These are phyloP conservation scores for Bryum argenteum DNA, from an alignment of 225 moss, liverwort and hornwort genomes.

Conservation along the genomic window DNA sequence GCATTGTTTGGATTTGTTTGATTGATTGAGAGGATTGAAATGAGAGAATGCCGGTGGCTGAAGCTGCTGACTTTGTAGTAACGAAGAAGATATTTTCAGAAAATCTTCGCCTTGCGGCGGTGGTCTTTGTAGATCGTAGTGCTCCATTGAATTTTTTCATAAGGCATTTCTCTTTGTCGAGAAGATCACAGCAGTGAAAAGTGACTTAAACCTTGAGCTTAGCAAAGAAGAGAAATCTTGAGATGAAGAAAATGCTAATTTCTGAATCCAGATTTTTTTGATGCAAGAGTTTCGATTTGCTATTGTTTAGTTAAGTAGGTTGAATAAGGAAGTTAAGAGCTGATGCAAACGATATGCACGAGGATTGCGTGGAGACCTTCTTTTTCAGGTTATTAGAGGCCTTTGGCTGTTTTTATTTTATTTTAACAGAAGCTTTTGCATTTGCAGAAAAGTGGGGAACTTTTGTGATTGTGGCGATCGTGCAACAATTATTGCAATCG, in stretches of 20 bases:
- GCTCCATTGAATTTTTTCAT: background rate
- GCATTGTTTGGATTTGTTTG: slow-evolving; percentile 10
- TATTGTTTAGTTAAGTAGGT: slow-evolving; percentile 45
- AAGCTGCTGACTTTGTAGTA: slow-evolving; percentile 6
- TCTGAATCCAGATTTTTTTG: background rate
- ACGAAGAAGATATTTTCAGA: background rate
- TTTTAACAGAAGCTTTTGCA: slow-evolving; percentile 3
- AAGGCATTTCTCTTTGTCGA: background rate
- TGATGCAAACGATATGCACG: slow-evolving; percentile 82
- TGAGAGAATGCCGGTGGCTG: slow-evolving; percentile 11
- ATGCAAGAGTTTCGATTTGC: slow-evolving; percentile 6
- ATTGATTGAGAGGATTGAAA: background rate
- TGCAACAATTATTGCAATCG: slow-evolving; percentile 64
- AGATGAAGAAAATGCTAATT: background rate
- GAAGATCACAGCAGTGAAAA: background rate
- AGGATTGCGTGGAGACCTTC: background rate
- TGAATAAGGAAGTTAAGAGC: slow-evolving; percentile 69
- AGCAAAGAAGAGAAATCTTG: background rate
- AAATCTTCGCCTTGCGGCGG: background rate
- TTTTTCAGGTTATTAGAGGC: slow-evolving; percentile 53
- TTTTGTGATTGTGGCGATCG: slow-evolving; percentile 47
- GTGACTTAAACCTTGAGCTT: slow-evolving; percentile 4
- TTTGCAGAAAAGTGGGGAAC: slow-evolving; percentile 40
- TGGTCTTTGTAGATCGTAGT: background rate
- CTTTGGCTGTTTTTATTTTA: slow-evolving; percentile 10